These are phyloP conservation scores for Sarocladium brachiariae DNA, from an alignment of 2,329 filamentous ascomycete genomes.

Conservation along the genomic window DNA sequence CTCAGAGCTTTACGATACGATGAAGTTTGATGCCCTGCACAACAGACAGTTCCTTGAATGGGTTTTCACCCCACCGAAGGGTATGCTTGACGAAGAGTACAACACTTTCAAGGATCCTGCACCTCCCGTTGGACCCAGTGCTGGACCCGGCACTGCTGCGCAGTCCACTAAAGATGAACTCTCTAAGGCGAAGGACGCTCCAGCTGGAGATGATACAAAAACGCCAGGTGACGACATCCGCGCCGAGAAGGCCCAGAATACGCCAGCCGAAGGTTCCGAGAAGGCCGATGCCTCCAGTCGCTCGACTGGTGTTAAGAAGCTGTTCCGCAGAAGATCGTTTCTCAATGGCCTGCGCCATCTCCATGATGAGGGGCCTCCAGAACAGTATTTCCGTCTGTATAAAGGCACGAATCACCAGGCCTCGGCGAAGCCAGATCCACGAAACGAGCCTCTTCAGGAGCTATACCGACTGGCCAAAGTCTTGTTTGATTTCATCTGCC, in stretches of 20 bases:
- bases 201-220: conserved; percentile 15
- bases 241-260: conserved; percentile 21
- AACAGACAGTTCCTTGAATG: conserved; percentile 95
- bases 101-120: conserved; percentile 28
- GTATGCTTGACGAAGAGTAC: conserved; percentile 68
- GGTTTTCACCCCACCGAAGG: conserved; percentile 84
- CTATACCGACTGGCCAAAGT: conserved; percentile 92
- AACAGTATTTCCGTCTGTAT: conserved; percentile 86
- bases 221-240: neutral
- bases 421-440: conserved; percentile 67
- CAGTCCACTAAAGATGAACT: conserved; percentile 30
- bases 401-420: conserved; percentile 61
- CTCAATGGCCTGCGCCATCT: conserved; percentile 45
- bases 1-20: conserved; percentile 95
- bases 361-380: conserved; percentile 50
- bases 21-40: conserved; percentile 98
- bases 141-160: neutral
- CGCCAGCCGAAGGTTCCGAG: conserved; percentile 26
- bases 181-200: conserved; percentile 29
- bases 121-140: conserved; percentile 2
- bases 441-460: conserved; percentile 83
- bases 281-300: conserved; percentile 33
- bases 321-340: conserved; percentile 57
- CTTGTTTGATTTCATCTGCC: conserved; percentile 95
- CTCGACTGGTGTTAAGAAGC: conserved; percentile 30